Conservation (phyloP, 2,329 filamentous ascomycete species). For the Clarireedia monteithiana region DNA sequence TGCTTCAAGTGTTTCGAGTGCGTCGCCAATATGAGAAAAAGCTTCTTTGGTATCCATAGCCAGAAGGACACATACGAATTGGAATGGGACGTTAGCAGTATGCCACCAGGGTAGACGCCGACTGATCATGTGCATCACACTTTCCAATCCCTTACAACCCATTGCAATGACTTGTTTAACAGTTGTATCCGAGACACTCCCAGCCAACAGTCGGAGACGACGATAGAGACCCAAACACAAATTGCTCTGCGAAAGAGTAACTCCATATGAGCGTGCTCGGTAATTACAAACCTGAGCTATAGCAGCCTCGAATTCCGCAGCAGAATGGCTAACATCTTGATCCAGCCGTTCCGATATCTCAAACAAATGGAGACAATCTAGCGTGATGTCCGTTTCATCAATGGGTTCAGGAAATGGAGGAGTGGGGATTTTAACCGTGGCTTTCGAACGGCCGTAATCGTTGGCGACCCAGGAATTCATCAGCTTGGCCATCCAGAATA, state of each 20-base stretch:
- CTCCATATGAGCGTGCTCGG: neutral
- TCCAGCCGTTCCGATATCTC: constrained; percentile 2
- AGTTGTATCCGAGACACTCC: neutral
- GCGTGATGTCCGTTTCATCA: neutral
- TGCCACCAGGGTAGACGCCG: constrained; percentile 20
- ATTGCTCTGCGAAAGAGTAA: constrained; percentile 1
- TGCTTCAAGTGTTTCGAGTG: constrained; percentile 17
- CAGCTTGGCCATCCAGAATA: constrained; percentile 1
- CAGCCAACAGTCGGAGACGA: neutral
- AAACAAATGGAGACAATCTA: constrained; percentile 2
- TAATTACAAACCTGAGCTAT: neutral
- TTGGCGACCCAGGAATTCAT: constrained; percentile 7
- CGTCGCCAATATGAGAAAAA: constrained; percentile 13
- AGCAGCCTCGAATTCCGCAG: neutral
- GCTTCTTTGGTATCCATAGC: constrained; percentile 16
- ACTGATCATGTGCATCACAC: constrained; percentile 10
- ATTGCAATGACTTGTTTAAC: neutral
- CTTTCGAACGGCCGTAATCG: constrained; percentile 5
- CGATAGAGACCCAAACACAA: constrained; percentile 3
- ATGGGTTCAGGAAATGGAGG: neutral
- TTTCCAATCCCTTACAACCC: constrained; percentile 11
- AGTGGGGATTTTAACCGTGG: neutral
- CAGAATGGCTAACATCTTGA: neutral
- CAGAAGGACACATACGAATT: constrained; percentile 18
- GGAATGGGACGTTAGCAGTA: constrained; percentile 17